Percentiles rank a stretch among this genome's conserved stretches.
These are phyloP conservation scores for Phytophthora melonis DNA, from an alignment of 352 stramenopile genomes.

Conservation along the genomic window DNA sequence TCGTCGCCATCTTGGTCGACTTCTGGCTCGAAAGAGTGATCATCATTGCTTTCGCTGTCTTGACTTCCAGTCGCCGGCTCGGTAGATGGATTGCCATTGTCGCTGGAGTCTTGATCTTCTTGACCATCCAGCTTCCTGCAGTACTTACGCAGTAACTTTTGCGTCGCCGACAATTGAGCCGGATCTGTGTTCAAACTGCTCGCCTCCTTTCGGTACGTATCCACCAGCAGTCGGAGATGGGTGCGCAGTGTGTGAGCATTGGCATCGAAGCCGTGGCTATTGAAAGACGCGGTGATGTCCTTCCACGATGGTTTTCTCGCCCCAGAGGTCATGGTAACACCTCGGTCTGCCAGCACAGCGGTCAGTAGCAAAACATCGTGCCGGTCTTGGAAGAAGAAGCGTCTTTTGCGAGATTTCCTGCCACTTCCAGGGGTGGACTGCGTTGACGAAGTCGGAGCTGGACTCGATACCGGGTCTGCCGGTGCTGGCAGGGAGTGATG, in stretches of 20 bases:
- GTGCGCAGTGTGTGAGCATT: conserved; percentile 25
- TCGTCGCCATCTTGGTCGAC: background rate
- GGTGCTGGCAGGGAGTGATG: background rate
- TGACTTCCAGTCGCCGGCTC: too few species aligned
- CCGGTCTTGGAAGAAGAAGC: conserved; percentile 24
- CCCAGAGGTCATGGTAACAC: background rate
- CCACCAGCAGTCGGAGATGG: conserved; percentile 24
- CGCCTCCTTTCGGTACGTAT: conserved; percentile 13
- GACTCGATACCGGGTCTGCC: background rate
- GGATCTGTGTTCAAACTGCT: background rate
- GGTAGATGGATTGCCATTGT: too few species aligned
- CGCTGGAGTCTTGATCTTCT: background rate
- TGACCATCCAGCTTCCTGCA: conserved; percentile 23
- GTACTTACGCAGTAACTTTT: conserved; percentile 25
- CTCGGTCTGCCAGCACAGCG: conserved; percentile 18
- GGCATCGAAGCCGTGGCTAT: conserved; percentile 24
- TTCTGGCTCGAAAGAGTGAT: conserved; percentile 9
- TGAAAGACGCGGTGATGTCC: conserved; percentile 22
- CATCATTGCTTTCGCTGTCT: background rate
- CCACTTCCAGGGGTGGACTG: background rate
- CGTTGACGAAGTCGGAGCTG: background rate
- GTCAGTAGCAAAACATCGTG: conserved; percentile 36
- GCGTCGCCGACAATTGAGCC: conserved; percentile 20
- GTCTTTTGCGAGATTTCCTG: conserved; percentile 18
- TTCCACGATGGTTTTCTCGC: conserved; percentile 19